Base-by-base conservation (phyloP, 2,329 filamentous ascomycete genomes). In the Colletotrichum coccodes region DNA sequence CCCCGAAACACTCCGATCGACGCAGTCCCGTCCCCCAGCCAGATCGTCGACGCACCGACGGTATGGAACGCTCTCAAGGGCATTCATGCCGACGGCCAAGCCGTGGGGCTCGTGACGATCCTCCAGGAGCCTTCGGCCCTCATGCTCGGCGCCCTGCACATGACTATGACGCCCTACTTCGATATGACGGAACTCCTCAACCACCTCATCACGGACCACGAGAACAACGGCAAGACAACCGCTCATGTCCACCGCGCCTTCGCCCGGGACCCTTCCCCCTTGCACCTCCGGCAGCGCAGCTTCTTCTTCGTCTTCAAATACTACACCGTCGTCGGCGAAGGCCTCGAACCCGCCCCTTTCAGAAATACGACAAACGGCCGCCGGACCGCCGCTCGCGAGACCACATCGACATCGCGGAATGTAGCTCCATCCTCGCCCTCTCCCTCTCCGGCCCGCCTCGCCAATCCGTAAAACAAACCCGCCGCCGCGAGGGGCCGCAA, bases 251-350 rank as follows among this genome's bases (percentile, higher is more conserved):
- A 85, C 68, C 81, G 87, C 30, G 83, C 85, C n/a, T 89, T 80
- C 54, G 68, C 58, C 16, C 59, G 28, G 3, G 76, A 80, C 18
- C 14, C 49, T 7, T 70, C 76, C 3, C 79, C 84, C 32, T 79
- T 84, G 34, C 73, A 78, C 5, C 78, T 85, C 8, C 84, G 84
- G 14, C 88, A 88, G 71, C 81, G 85, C 7, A 86, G 85, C 8
- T 90, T 90, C 75, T 85, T 90, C 71, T 90, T 91, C 74, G 86
- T 84, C 47, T 90, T 91, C 75, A 90, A 91, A 72, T 91, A 90
- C 74, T 90, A 89, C 73, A 91, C 89, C 6, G 82, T 90, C 7
- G 84, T 91, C 14, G 86, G 84, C 2, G 82, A 86, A 5, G 84
- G 83, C 4, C 84, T 88, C 46, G 80, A 83, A 36, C 89, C 89